Conservation (phyloP, 1,284 basidiomycete species). For the Microbotryum intermedium region DNA sequence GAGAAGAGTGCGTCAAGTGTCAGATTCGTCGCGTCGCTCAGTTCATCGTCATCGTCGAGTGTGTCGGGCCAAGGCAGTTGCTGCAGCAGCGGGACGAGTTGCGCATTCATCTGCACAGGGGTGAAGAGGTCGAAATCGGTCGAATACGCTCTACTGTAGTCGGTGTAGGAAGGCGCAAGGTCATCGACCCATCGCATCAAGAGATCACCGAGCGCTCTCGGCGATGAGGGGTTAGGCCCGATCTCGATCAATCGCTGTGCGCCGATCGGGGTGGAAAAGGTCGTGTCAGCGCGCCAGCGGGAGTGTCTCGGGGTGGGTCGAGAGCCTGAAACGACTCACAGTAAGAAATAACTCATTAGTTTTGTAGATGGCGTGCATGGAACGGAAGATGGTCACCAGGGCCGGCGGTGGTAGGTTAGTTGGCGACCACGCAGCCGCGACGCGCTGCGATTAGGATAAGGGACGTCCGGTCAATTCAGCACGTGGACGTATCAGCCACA, state of each 20-base stretch:
- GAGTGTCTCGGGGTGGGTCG: neutral
- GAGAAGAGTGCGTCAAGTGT: constrained; percentile 26
- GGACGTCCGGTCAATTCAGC: no score
- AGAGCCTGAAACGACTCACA: constrained; percentile 45
- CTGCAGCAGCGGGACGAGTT: constrained; percentile 59
- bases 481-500: no score
- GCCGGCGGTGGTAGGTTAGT: constrained; percentile 86
- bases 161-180: constrained; percentile 73
- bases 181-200: constrained; percentile 97
- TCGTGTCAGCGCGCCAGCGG: neutral
- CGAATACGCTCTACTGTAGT: constrained; percentile 65
- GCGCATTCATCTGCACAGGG: constrained; percentile 63
- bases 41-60: constrained; percentile 41
- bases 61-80: constrained; percentile 52
- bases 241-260: constrained; percentile 84
- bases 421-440: constrained; percentile 92
- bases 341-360: constrained; percentile 71
- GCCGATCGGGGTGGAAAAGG: constrained; percentile 9
- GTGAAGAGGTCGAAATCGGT: constrained; percentile 75
- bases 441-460: constrained; percentile 53
- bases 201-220: constrained; percentile 88
- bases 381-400: constrained; percentile 88
- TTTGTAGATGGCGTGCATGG: constrained; percentile 83
- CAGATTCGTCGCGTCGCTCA: neutral
- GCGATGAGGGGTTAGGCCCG: constrained; percentile 83